Evolutionary conservation across 371 early-diverging fungal species (phyloP), one percentile per base, ranked within the genome.

Genomic region (Encephalitozoon cuniculi): DNA sequence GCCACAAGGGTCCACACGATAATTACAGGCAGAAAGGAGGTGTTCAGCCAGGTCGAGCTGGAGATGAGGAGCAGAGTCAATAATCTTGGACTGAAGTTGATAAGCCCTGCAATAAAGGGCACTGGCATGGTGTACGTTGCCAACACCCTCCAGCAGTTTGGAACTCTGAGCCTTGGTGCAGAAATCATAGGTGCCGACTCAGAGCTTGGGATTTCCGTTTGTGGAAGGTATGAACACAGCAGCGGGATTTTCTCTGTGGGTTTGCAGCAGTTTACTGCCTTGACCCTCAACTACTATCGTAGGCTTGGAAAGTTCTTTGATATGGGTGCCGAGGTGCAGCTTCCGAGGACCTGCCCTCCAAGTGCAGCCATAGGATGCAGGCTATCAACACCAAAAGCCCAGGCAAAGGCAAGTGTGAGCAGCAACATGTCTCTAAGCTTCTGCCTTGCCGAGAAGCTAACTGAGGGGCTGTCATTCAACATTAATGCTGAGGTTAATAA

Each of bases 61-160:
- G 68, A 74, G 8, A 30, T 71, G 23, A 72, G 55, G 44, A 59
- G 28, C 43, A 51, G 25, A 55, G 25, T 44, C 12, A 78, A 64
- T 52, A 80, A 72, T 46, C 6, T 80, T 23, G 74, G 69, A 12
- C 32, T 80, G 12, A 80, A 80, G 71, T 0, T 77, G 40, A 74
- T 80, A 53, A 73, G 67, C 9, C 77, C 77, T 23, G 69, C 73
- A 9, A 21, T 77, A 34, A 64, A 80, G 43, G 66, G 69, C n/a
- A 46, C 74, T 9, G 68, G 67, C 0, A 67, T 66, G 28, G 54
- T 80, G 1, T 77, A 74, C 23, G 66, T 80, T 51, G 39, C 67
- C 1, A 80, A 76, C 30, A 64, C 37, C 15, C 68, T 64, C 55
- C 65, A 66, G 32, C 44, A 71, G 26, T 32, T 80, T n/a, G 81